These are phyloP conservation scores for Paramecium tetraurelia DNA, from an alignment of 73 alveolate species.

Conservation along the genomic window DNA sequence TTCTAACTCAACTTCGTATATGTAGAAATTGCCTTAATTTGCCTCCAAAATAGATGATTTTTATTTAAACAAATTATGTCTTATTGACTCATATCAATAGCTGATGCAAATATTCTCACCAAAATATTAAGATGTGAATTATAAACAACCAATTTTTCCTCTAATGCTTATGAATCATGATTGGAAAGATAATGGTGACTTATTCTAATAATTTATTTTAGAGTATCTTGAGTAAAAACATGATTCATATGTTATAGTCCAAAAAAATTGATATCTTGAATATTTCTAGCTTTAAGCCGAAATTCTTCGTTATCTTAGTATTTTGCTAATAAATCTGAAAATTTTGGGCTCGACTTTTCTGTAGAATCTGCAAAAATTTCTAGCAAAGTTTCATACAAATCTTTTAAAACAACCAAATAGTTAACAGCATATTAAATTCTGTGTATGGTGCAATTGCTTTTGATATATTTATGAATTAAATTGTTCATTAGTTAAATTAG, in stretches of 20 bases:
- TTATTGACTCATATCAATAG: neutral
- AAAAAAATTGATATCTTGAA: neutral
- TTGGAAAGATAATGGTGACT: neutral
- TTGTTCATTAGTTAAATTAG: neutral
- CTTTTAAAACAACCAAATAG: neutral
- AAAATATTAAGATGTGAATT: conserved; percentile 16
- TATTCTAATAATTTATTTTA: neutral
- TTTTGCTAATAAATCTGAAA: neutral
- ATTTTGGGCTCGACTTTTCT: neutral
- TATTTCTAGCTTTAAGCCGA: neutral
- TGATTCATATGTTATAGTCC: neutral
- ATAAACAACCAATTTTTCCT: neutral
- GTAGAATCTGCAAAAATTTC: neutral
- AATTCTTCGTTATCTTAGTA: neutral
- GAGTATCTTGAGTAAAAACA: neutral
- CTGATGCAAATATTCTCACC: conserved; percentile 37
- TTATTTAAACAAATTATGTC: neutral
- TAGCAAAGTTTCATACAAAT: neutral
- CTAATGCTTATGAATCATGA: neutral
- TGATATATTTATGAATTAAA: neutral
- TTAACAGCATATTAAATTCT: neutral
- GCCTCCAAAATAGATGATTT: neutral
- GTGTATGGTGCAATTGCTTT: neutral
- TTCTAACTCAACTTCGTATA: neutral
- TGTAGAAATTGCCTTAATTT: neutral